Percentiles rank a stretch among this genome's conserved stretches.
phyloP scores from a whole-genome alignment of 306 rosid genomes.

The Quercus variabilis region DNA sequence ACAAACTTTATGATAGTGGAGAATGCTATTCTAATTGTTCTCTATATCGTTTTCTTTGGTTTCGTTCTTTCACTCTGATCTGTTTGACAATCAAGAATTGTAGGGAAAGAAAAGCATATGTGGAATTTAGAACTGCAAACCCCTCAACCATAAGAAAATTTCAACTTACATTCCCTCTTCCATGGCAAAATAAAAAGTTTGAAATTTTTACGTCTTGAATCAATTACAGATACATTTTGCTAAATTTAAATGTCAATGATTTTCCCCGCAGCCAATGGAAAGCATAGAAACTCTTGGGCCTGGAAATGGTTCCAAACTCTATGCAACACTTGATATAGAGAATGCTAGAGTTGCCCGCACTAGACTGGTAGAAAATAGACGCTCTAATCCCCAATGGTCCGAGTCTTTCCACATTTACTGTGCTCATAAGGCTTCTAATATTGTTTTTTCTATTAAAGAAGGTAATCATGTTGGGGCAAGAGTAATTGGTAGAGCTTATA shows the following conservation, averaged over 20 bases:
- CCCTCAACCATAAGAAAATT: neutral
- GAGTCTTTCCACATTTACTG: conserved; percentile 46
- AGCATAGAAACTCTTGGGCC: neutral
- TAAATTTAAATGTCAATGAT: neutral
- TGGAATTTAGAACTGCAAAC: neutral
- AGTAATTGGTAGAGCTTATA: conserved; percentile 42
- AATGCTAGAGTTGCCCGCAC: conserved; percentile 43
- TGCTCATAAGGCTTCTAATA: conserved; percentile 35
- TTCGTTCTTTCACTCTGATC: neutral
- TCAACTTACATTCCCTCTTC: neutral
- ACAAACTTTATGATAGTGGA: too few relatives aligned
- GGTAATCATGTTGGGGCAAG: conserved; percentile 30
- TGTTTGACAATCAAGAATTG: neutral
- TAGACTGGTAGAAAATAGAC: conserved; percentile 13
- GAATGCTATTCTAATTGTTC: neutral
- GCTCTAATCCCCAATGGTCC: conserved; percentile 32
- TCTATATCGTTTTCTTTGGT: neutral
- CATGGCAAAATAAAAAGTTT: neutral
- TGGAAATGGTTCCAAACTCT: conserved; percentile 23
- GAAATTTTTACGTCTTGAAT: neutral
- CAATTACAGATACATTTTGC: neutral
- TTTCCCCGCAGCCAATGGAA: conserved; percentile 19
- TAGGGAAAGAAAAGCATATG: neutral
- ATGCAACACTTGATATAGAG: conserved; percentile 40
- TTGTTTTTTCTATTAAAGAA: conserved; percentile 40